phyloP scores from a whole-genome alignment of 495 filamentous ascomycete genomes.

The Staphylotrichum tortipilum region DNA sequence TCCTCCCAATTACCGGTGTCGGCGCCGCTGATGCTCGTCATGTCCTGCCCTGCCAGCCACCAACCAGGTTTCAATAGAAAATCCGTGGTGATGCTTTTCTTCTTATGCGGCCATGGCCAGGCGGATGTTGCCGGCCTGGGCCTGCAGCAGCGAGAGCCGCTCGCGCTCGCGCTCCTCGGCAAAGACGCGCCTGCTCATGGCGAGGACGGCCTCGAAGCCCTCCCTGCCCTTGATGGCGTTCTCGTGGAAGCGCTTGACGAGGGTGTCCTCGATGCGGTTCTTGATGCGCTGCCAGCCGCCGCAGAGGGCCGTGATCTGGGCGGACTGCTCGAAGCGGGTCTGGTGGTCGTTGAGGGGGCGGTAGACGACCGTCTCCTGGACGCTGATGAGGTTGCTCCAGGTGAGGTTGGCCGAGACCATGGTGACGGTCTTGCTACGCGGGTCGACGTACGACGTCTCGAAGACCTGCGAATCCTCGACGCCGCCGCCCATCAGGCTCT shows the following conservation, averaged over 20 bases:
- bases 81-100: too few relatives aligned
- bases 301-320: conserved; percentile 85
- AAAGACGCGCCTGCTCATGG: conserved; percentile 88
- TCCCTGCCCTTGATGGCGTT: conserved; percentile 84
- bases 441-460: conserved; percentile 92
- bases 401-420: conserved; percentile 93
- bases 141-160: conserved; percentile 22
- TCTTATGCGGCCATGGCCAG: conserved; percentile 9
- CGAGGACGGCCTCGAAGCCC: conserved; percentile 88
- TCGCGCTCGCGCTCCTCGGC: conserved; percentile 62
- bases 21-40: too few relatives aligned
- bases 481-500: conserved; percentile 58
- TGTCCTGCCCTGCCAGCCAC: too few relatives aligned
- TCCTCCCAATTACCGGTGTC: conserved; percentile 2
- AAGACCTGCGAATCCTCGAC: conserved; percentile 74
- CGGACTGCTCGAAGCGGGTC: conserved; percentile 79
- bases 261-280: conserved; percentile 86
- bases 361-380: conserved; percentile 86
- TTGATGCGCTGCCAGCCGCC: conserved; percentile 94
- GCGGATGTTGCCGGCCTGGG: conserved; percentile 24
- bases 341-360: conserved; percentile 52
- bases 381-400: conserved; percentile 74
- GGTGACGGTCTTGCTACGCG: conserved; percentile 68
- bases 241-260: conserved; percentile 78
- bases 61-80: too few relatives aligned